These are phyloP conservation scores for Austroboletus festivus DNA, from an alignment of 768 basidiomycete genomes.

Conservation along the genomic window DNA sequence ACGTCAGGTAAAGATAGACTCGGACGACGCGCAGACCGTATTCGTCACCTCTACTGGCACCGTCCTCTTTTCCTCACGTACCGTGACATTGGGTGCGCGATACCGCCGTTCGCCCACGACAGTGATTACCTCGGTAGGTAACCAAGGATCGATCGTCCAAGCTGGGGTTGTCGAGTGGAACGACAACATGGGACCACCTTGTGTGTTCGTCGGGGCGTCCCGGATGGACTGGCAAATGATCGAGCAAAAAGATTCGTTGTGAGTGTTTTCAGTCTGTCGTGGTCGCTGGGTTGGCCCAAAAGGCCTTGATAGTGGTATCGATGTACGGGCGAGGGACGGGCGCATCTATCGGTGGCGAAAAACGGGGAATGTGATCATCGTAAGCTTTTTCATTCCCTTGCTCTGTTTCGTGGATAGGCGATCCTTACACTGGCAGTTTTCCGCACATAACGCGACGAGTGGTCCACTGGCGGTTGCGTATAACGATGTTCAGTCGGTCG, in stretches of 20 bases:
- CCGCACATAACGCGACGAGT: background rate
- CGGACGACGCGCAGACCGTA: constrained; percentile 6
- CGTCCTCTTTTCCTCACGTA: constrained; percentile 12
- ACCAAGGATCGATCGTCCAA: constrained; percentile 5
- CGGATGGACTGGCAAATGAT: constrained; percentile 3
- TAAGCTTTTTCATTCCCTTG: background rate
- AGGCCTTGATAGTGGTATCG: background rate
- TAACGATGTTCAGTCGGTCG: background rate
- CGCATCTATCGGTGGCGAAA: constrained; percentile 12
- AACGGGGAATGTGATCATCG: background rate
- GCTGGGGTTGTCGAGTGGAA: constrained; percentile 20
- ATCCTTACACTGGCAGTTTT: constrained; percentile 8
- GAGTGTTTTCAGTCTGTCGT: background rate
- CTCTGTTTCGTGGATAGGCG: too few species aligned
- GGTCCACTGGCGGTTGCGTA: constrained; percentile 12
- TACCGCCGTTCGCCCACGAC: background rate
- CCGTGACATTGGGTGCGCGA: background rate
- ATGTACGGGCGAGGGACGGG: constrained; percentile 10
- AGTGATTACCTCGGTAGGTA: constrained; percentile 14
- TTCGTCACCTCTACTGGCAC: constrained; percentile 17
- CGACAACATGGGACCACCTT: background rate
- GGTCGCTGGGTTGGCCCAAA: background rate
- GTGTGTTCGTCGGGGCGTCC: background rate
- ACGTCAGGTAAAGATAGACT: constrained; percentile 13
- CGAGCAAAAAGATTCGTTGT: background rate